Evolutionary conservation across 208 protist genomes (phyloP).

Genomic region (Trypanosoma scelopori): DNA sequence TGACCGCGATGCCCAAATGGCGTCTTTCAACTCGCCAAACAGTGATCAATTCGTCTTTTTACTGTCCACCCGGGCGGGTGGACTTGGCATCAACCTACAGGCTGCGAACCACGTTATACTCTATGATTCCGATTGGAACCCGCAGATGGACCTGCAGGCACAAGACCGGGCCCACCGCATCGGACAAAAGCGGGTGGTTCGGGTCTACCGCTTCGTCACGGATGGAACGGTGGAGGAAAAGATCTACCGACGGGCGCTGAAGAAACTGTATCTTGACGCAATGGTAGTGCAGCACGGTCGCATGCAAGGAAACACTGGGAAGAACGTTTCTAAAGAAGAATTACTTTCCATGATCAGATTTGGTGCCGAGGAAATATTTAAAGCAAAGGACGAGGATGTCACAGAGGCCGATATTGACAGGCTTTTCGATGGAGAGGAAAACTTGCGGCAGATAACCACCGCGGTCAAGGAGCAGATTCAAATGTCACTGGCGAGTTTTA

Average conservation of each 20-base stretch:
- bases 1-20: slow-evolving; percentile 92
- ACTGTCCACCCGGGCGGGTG: slow-evolving; percentile 97
- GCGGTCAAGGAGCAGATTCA: slow-evolving; percentile 86
- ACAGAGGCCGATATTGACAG: slow-evolving; percentile 98
- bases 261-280: slow-evolving; percentile 98
- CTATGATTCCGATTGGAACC: slow-evolving; percentile 99
- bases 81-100: slow-evolving; percentile 98
- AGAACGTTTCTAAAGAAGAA: slow-evolving; percentile 91
- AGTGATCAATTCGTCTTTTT: slow-evolving; percentile 97
- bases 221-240: slow-evolving; percentile 98
- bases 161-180: slow-evolving; percentile 98
- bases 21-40: slow-evolving; percentile 91
- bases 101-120: slow-evolving; percentile 98
- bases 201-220: slow-evolving; percentile 97
- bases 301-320: slow-evolving; percentile 50
- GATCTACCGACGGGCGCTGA: slow-evolving; percentile 97
- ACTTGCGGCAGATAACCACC: slow-evolving; percentile 76
- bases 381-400: slow-evolving; percentile 83
- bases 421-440: slow-evolving; percentile 91
- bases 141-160: slow-evolving; percentile 98
- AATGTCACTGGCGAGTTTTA: slow-evolving; percentile 92
- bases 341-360: slow-evolving; percentile 97
- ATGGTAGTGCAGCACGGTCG: slow-evolving; percentile 98
- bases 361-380: slow-evolving; percentile 98
- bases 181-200: slow-evolving; percentile 97